phyloP scores from a whole-genome alignment of 805 yeast genomes.

The Starmerella bombi region DNA sequence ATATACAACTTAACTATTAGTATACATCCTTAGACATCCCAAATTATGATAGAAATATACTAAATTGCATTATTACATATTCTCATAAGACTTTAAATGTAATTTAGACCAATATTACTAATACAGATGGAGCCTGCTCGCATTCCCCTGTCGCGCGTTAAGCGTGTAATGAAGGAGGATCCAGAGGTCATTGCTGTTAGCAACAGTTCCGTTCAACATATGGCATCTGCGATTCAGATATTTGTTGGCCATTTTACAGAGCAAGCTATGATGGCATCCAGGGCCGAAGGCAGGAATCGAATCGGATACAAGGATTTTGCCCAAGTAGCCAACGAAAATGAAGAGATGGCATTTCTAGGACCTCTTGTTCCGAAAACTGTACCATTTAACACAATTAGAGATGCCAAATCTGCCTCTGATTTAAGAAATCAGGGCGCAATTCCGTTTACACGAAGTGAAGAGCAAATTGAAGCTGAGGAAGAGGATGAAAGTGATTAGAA shows the following conservation, averaged over 20 bases:
- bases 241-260: conserved; percentile 58
- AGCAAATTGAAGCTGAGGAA: conserved; percentile 15
- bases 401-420: conserved; percentile 11
- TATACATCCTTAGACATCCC: too few species aligned
- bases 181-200: conserved; percentile 59
- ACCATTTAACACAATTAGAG: conserved; percentile 16
- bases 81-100: too few species aligned
- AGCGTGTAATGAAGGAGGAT: conserved; percentile 60
- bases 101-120: too few species aligned
- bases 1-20: too few species aligned
- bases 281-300: conserved; percentile 52
- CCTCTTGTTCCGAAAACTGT: conserved; percentile 46
- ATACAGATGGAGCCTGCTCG: conserved; percentile 16
- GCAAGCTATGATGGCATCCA: conserved; percentile 54
- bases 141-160: conserved; percentile 56
- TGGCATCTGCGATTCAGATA: conserved; percentile 66
- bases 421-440: conserved; percentile 10
- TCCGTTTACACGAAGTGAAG: conserved; percentile 17
- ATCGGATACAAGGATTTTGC: conserved; percentile 60
- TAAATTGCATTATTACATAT: too few species aligned
- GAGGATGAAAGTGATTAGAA: conserved; percentile 13
- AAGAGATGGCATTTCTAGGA: conserved; percentile 47
- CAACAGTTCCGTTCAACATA: conserved; percentile 56
- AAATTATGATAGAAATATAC: too few species aligned
- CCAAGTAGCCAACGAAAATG: conserved; percentile 45